Conservation (phyloP, 805 yeast genomes). For the Lipomyces sp. region DNA sequence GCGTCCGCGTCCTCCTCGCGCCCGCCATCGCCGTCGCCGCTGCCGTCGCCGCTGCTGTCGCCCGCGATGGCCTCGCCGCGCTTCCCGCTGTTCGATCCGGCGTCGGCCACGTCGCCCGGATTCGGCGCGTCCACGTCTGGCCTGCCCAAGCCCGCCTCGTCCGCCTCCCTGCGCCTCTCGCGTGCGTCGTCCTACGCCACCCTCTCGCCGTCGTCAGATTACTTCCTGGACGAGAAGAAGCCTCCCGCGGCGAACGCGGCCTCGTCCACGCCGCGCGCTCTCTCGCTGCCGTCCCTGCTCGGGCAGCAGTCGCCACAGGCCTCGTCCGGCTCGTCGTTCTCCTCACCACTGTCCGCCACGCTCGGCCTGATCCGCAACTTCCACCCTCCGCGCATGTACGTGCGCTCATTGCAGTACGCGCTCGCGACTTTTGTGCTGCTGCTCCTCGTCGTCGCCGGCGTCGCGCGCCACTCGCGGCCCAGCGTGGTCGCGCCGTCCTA, state of each 20-base stretch:
- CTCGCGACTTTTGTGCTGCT: slow-evolving; percentile 15
- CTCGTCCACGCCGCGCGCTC: neutral
- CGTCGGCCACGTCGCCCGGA: neutral
- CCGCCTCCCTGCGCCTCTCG: neutral
- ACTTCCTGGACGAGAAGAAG: too few relatives aligned
- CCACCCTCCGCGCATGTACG: slow-evolving; percentile 17
- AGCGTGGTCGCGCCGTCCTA: slow-evolving; percentile 20
- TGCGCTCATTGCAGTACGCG: slow-evolving; percentile 22
- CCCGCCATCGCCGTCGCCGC: neutral
- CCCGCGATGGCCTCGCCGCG: neutral
- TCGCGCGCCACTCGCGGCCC: slow-evolving; percentile 8
- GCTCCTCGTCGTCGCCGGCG: slow-evolving; percentile 10
- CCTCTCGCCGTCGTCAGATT: too few relatives aligned
- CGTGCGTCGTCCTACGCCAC: neutral
- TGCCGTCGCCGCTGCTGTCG: neutral
- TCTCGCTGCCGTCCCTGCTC: slow-evolving; percentile 16
- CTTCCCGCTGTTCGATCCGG: slow-evolving; percentile 1
- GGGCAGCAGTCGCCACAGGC: neutral
- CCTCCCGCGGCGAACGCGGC: too few relatives aligned
- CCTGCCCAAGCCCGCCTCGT: neutral
- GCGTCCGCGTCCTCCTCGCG: neutral
- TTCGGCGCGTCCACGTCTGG: neutral
- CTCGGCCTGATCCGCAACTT: neutral
- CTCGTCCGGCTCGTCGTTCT: slow-evolving; percentile 4
- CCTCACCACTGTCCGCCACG: neutral